Evolutionary conservation across 192 early-diverging fungal species (phyloP), one percentile per base, ranked within the genome.

Genomic region (Rhizoclosmatium globosum): DNA sequence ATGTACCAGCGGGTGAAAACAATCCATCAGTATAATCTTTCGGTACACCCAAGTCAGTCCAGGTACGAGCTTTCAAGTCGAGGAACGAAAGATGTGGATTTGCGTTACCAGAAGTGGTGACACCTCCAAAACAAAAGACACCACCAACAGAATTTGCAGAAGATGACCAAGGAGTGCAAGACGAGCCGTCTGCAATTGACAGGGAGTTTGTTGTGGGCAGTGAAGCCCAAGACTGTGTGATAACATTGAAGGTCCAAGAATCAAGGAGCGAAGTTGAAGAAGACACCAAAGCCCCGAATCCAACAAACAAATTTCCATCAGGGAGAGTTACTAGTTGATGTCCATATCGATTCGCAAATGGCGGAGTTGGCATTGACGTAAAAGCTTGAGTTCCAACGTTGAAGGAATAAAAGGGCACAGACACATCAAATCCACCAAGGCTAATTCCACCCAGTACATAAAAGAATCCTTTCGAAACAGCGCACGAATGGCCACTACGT

Each of bases 71-170:
- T 15, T 61, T 45, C 45, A 76, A 47, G 41, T 76, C 66, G 1
- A 76, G 41, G 50, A 38, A 76, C 4, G 47, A 31, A 17, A 76
- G 41, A 76, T 76, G 74, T 11, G 74, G 64, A 53, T 67, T 67
- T 9, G 74, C 31, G 48, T 31, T 17, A 4, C 9, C 4, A n/a
- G 44, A 13, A 45, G 41, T 3, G 38, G 48, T 59, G 46, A 21
- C 45, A 19, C 74, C 74, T 11, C 74, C 74, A 43, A 76, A 76
- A 53, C 74, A 76, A 47, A 76, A 76, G 7, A 76, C 74, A 39
- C 74, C 74, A 3, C 74, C 74, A 53, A 19, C 46, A 9, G 62
- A 45, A 47, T 66, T 76, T 23, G 2, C 19, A 4, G 64, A 53
- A 7, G 64, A 67, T n/a, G 74, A 64, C 74, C 74, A 76, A 23